Base-by-base conservation (phyloP, 345 rosid species). In the Gossypium ekmanianum region DNA sequence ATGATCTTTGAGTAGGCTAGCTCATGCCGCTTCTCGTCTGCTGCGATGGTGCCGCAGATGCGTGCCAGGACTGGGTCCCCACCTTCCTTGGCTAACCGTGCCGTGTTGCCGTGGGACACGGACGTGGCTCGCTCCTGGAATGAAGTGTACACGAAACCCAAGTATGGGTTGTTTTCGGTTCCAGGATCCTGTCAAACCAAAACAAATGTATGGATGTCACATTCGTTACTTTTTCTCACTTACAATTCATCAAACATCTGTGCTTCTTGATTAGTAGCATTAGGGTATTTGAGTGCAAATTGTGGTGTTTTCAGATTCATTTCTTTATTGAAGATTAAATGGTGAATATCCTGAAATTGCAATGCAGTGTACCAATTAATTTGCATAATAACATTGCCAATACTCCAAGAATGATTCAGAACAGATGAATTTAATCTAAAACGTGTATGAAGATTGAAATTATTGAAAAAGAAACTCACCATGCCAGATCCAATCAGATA, bases 81-180 rank as follows among this genome's bases (percentile, higher is more conserved):
- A 2, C 84, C 81, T 12, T 78, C 77, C 63, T 87, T 89, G 18
- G 94, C 91, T 7, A 89, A 61, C 24, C 90, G 77, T n/a, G 97
- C 97, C 24, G 91, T 91, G 88, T 91, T 91, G 51, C 92, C 97
- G 73, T 91, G 97, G n/a, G 94, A 91, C 9, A 91, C 79, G 84
- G 88, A 89, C 17, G 97, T 89, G 74, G 97, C 97, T 77, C 94
- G 85, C 80, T 91, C 94, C 68, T 91, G 97, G 84, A 89, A 91
- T 7, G 97, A 91, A 16, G 97, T 91, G 88, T 91, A 91, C 9
- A 89, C 90, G 55, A 85, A 91, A 7, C 97, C 94, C 76, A 89
- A 22, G 74, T 91, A 91, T 2, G 94, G 97, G 73, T 89, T 91
- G 82, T 91, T 89, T 70, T 89, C 92, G 0, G 89, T 83, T 52